phyloP scores from a whole-genome alignment of 192 early-diverging fungal species.

The Linnemannia zychae region DNA sequence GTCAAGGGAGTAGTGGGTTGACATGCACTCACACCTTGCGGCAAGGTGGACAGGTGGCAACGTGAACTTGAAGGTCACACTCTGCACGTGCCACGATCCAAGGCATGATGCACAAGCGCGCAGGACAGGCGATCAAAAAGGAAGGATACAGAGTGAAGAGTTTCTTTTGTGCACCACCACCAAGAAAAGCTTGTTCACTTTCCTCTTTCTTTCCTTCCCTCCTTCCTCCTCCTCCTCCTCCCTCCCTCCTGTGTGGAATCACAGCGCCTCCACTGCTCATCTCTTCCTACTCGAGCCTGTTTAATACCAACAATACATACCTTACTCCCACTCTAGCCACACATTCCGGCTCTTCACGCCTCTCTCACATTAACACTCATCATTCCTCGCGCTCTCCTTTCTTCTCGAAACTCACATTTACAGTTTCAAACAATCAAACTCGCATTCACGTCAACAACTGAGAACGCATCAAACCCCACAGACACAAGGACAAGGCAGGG shows the following conservation, averaged over 20 bases:
- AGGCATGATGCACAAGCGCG: not conserved
- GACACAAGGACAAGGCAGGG: not conserved
- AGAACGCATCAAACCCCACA: not conserved
- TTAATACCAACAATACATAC: not conserved
- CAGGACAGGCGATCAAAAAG: constrained; percentile 7
- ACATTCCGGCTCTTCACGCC: not conserved
- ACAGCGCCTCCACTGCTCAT: not conserved
- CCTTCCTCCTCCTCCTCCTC: not conserved
- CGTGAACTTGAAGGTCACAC: not conserved
- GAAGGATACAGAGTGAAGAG: not conserved
- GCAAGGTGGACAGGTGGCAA: too few species aligned
- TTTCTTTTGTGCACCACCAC: too few species aligned
- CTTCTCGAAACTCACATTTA: not conserved
- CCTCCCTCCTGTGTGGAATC: not conserved
- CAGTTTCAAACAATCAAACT: not conserved
- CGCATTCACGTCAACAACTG: not conserved
- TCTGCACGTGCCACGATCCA: not conserved
- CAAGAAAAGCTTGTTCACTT: too few species aligned
- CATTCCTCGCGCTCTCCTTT: not conserved
- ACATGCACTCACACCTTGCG: too few species aligned
- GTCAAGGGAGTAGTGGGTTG: too few species aligned
- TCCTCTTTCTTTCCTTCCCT: not conserved
- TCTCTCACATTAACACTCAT: not conserved
- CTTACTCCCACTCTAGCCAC: not conserved
- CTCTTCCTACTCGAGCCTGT: not conserved